A percentile compares a stretch with the other conserved stretches of the same genome.
phyloP scores from a whole-genome alignment of 192 early-diverging fungal genomes.

The Backusella macrospora region DNA sequence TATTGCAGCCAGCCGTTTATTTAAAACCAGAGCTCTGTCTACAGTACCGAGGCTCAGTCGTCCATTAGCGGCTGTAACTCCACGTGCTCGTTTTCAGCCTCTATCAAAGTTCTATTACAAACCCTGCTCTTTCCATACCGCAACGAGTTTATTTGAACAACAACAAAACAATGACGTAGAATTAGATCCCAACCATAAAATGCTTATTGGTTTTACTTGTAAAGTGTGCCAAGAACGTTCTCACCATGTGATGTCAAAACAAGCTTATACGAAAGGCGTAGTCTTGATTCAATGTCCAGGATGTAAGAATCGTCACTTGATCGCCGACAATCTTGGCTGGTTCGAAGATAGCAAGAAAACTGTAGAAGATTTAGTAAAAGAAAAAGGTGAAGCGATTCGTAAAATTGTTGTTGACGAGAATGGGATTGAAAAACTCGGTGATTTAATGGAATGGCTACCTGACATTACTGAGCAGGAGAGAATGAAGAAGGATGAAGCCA shows the following conservation, averaged over 20 bases:
- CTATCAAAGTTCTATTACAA: not conserved
- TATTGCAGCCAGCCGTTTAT: not conserved
- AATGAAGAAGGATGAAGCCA: constrained; percentile 37
- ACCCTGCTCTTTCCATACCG: not conserved
- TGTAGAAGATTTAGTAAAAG: constrained; percentile 82
- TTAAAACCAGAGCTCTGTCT: not conserved
- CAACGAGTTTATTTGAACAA: not conserved
- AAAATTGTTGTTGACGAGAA: constrained; percentile 48
- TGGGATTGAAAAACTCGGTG: constrained; percentile 40
- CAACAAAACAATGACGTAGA: constrained; percentile 6
- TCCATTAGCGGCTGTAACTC: not conserved
- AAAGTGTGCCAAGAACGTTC: constrained; percentile 87
- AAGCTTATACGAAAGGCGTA: constrained; percentile 88
- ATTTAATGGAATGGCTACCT: constrained; percentile 58
- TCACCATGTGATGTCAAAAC: constrained; percentile 91
- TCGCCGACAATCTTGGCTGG: constrained; percentile 98
- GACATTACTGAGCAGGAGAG: constrained; percentile 51
- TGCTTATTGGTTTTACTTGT: constrained; percentile 94
- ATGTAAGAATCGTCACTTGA: constrained; percentile 91
- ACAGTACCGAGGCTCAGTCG: not conserved
- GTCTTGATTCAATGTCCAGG: constrained; percentile 92
- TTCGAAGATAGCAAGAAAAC: constrained; percentile 72
- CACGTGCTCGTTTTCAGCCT: not conserved
- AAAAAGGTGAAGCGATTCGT: constrained; percentile 71
- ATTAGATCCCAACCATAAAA: constrained; percentile 51